Base-by-base conservation (phyloP, 352 stramenopile genomes). In the Pythium sukuiense region DNA sequence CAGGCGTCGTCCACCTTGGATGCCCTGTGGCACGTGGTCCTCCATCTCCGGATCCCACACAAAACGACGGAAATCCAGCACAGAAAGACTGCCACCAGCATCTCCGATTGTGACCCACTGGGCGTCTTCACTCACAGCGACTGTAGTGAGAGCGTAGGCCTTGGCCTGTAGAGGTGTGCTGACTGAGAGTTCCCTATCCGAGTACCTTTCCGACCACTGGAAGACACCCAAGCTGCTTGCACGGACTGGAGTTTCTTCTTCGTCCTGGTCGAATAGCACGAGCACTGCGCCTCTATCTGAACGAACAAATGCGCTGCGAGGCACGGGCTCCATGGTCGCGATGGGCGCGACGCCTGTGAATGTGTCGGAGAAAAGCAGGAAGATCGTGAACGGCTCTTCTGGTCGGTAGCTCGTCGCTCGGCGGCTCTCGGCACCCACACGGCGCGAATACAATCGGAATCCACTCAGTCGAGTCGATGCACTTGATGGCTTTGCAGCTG, bases 131-230 rank as follows among this genome's bases (percentile, higher is more conserved):
- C 63, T 77, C n/a, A 72, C 48, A 0, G 71, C 63, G 20, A 69
- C 63, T 20, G 61, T 54, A 0, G 68, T 29, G 0, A 88, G 50
- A 7, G 27, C 13, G 3, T 43, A 30, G 9, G 61, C 26, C 24
- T 50, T 46, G 7, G 65, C 18, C 11, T 50, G 61, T 6, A 76
- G 71, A 9, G 85, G 26, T 9, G 65, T 55, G 18, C 73, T 71
- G n/a, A 83, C 33, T 32, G 73, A 76, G 2, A 88, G 55, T 27
- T 75, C 70, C 5, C 82, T 71, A 48, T 84, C 74, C 45, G 79
- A 87, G 60, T 89, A 81, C 3, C 80, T 74, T 39, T 90, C 82
- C 63, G 54, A 61, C 82, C 82, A 90, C 27, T 65, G 76, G 32
- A 90, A 81, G 8, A 89, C 60, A 0, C 63, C 76, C 58, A 87